phyloP scores from a whole-genome alignment of 441 rosid genomes.

The Populus hybrid region DNA sequence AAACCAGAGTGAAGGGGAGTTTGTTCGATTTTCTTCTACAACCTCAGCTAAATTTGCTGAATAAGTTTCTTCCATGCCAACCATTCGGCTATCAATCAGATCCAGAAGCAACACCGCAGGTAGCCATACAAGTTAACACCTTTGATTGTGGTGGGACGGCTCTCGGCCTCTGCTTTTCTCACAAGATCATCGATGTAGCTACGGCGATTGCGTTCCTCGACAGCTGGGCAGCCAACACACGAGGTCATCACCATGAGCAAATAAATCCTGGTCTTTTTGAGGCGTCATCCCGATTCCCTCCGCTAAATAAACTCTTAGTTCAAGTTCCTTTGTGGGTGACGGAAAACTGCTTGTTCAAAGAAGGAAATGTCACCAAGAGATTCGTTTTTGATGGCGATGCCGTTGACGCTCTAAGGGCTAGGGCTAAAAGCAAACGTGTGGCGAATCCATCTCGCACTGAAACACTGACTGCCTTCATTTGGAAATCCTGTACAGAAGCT shows the following conservation, averaged over 20 bases:
- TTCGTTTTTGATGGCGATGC: conserved; percentile 4
- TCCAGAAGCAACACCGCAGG: neutral
- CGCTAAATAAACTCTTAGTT: neutral
- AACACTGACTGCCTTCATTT: conserved; percentile 1
- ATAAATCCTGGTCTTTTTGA: neutral
- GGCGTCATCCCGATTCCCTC: neutral
- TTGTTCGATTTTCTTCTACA: conserved; percentile 10
- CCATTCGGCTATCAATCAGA: conserved; percentile 8
- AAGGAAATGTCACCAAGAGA: neutral
- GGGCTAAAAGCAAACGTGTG: neutral
- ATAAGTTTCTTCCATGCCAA: conserved; percentile 15
- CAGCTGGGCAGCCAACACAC: conserved; percentile 18
- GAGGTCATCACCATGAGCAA: neutral
- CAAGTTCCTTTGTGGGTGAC: neutral
- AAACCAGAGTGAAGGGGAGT: conserved; percentile 11
- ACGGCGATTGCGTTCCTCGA: conserved; percentile 9
- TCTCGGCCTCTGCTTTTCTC: conserved; percentile 13
- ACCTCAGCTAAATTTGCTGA: conserved; percentile 2
- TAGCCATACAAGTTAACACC: conserved; percentile 14
- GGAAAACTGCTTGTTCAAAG: neutral
- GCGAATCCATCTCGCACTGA: neutral
- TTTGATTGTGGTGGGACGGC: conserved; percentile 27
- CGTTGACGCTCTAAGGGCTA: neutral
- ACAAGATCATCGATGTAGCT: conserved; percentile 19
- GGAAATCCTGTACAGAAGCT: conserved; percentile 10